These are phyloP conservation scores for Xylaria nigripes DNA, from an alignment of 495 filamentous ascomycete species.

Conservation along the genomic window DNA sequence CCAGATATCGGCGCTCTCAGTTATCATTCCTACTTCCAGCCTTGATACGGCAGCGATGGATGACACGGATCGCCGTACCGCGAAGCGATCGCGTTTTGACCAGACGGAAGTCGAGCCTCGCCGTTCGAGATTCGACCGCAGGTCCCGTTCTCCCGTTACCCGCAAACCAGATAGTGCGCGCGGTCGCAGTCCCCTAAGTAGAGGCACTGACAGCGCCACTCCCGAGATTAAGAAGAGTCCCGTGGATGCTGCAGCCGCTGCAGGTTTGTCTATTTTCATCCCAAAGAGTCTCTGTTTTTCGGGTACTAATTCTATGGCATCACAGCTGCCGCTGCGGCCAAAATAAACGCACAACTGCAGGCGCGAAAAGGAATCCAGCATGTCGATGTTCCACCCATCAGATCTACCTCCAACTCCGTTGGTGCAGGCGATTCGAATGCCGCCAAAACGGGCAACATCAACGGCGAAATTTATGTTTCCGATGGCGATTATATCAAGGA, in stretches of 20 bases:
- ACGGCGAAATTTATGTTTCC: conserved; percentile 82
- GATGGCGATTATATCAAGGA: conserved; percentile 97
- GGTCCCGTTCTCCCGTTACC: conserved; percentile 72
- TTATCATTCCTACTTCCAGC: background rate
- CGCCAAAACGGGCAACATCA: conserved; percentile 48
- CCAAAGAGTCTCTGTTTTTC: background rate
- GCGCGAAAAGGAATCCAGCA: conserved; percentile 90
- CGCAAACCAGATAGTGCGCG: conserved; percentile 50
- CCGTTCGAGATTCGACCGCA: conserved; percentile 74
- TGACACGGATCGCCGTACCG: conserved; percentile 63
- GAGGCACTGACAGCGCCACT: conserved; percentile 46
- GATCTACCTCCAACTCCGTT: conserved; percentile 34
- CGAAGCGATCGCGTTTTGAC: conserved; percentile 87
- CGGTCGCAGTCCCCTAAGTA: conserved; percentile 70
- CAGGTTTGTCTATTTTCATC: conserved; percentile 48
- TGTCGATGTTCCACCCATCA: conserved; percentile 87
- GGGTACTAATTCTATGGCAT: conserved; percentile 16
- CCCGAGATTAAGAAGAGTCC: conserved; percentile 37
- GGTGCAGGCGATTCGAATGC: conserved; percentile 17
- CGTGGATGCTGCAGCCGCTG: conserved; percentile 74
- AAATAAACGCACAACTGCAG: conserved; percentile 87
- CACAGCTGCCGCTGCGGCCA: conserved; percentile 81
- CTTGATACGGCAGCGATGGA: conserved; percentile 46
- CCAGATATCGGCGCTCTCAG: background rate
- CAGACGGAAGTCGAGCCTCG: conserved; percentile 72